These are phyloP conservation scores for Trametes elegans DNA, from an alignment of 768 basidiomycete genomes.

Conservation along the genomic window DNA sequence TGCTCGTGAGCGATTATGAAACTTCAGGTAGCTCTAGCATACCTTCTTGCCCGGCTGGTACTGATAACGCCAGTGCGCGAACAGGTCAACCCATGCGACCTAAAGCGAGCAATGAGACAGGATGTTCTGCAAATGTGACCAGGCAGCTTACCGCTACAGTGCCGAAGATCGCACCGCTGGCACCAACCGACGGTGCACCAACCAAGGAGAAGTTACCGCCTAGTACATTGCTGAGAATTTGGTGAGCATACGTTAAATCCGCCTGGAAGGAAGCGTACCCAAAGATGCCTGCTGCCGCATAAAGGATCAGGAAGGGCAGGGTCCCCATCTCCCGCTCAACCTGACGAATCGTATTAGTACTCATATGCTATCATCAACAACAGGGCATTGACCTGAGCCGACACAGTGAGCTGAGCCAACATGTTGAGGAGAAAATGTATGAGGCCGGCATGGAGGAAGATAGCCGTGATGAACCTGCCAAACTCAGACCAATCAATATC, in stretches of 20 bases:
- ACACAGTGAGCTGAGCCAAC: conserved; percentile 79
- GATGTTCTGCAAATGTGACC: too few species aligned
- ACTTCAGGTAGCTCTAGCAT: conserved; percentile 12
- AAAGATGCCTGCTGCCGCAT: conserved; percentile 90
- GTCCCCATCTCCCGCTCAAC: conserved; percentile 94
- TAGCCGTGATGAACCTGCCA: conserved; percentile 68
- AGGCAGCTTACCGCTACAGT: conserved; percentile 65
- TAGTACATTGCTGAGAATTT: conserved; percentile 64
- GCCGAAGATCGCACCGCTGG: conserved; percentile 91
- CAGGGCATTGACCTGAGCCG: conserved; percentile 56
- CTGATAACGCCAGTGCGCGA: conserved; percentile 91
- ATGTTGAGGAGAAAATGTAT: conserved; percentile 91
- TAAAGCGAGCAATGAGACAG: conserved; percentile 19
- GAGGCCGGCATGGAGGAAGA: conserved; percentile 94
- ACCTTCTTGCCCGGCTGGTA: conserved; percentile 81
- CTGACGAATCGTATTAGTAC: conserved; percentile 34
- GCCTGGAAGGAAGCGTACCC: conserved; percentile 48
- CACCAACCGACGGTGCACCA: conserved; percentile 86
- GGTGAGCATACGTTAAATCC: neutral
- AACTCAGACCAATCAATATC: neutral
- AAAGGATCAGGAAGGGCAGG: conserved; percentile 77
- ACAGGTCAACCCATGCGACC: conserved; percentile 85
- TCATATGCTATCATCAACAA: too few species aligned
- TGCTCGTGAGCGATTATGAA: neutral
- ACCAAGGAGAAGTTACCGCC: conserved; percentile 93